These are phyloP conservation scores for Tulasnella calospora DNA, from an alignment of 768 basidiomycete genomes.

Conservation along the genomic window DNA sequence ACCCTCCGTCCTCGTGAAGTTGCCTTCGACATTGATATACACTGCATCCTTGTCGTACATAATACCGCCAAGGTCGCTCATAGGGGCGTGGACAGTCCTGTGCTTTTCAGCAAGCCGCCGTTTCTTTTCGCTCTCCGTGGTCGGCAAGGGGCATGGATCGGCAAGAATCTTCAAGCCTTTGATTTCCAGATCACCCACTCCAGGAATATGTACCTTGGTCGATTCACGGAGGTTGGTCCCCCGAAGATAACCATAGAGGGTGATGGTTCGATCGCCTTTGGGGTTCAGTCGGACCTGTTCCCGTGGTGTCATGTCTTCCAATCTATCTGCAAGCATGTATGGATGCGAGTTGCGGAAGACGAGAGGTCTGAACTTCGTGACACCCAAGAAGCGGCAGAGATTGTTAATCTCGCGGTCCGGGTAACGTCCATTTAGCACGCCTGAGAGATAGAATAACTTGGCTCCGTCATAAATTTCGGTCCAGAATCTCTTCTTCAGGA, in stretches of 20 bases:
- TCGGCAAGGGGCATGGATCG: constrained; percentile 96
- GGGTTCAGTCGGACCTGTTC: constrained; percentile 75
- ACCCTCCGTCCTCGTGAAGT: constrained; percentile 66
- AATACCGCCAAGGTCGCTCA: constrained; percentile 97
- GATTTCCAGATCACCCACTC: constrained; percentile 84
- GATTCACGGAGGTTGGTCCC: constrained; percentile 76
- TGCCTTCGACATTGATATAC: constrained; percentile 95
- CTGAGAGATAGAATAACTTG: constrained; percentile 95
- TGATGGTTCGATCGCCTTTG: constrained; percentile 90
- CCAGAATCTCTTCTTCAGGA: constrained; percentile 98
- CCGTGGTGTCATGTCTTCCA: constrained; percentile 90
- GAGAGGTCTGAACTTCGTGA: constrained; percentile 98
- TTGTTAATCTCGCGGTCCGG: constrained; percentile 96
- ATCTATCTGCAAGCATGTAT: constrained; percentile 88
- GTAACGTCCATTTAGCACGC: constrained; percentile 94
- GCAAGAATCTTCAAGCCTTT: constrained; percentile 65
- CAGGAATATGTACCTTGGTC: constrained; percentile 88
- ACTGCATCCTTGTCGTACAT: constrained; percentile 98
- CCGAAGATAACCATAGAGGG: constrained; percentile 89
- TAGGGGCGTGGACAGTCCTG: constrained; percentile 90
- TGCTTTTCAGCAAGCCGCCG: constrained; percentile 92
- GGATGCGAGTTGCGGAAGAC: constrained; percentile 94
- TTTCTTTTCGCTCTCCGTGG: constrained; percentile 79
- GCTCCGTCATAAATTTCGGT: constrained; percentile 98
- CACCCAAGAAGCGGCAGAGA: constrained; percentile 89